Conservation (phyloP, 2,329 filamentous ascomycete species). For the Exophiala spinifera region DNA sequence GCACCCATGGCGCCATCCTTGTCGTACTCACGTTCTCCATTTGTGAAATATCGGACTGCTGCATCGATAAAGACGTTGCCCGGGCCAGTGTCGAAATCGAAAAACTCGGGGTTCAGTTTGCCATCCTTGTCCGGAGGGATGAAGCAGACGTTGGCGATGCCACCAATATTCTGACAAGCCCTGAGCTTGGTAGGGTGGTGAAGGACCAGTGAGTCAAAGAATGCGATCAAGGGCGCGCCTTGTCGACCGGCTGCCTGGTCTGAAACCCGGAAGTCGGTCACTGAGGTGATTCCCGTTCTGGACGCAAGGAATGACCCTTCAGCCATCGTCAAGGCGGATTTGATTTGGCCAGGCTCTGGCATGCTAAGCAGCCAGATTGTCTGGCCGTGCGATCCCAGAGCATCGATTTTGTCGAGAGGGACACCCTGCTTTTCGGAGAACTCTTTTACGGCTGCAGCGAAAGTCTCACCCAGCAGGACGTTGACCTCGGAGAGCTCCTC, state of each 20-base stretch:
- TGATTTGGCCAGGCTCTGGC: slow-evolving; percentile 48
- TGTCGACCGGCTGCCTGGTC: slow-evolving; percentile 57
- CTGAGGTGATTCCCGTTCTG: slow-evolving; percentile 56
- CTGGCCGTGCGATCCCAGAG: slow-evolving; percentile 57
- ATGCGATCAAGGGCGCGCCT: slow-evolving; percentile 55
- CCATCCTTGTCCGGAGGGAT: slow-evolving; percentile 48
- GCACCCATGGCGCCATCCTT: slow-evolving; percentile 51
- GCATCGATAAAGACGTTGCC: slow-evolving; percentile 58
- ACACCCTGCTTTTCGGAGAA: slow-evolving; percentile 50
- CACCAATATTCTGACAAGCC: slow-evolving; percentile 61
- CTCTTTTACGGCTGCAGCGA: slow-evolving; percentile 50
- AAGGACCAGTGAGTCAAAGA: slow-evolving; percentile 56
- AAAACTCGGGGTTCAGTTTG: slow-evolving; percentile 39
- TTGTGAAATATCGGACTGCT: slow-evolving; percentile 53
- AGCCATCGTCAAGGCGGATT: slow-evolving; percentile 54
- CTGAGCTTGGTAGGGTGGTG: slow-evolving; percentile 57
- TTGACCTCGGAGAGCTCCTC: slow-evolving; percentile 57
- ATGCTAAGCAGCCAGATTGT: slow-evolving; percentile 58
- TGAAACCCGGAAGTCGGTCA: slow-evolving; percentile 57
- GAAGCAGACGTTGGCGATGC: slow-evolving; percentile 59
- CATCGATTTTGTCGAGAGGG: slow-evolving; percentile 48
- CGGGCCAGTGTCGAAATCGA: slow-evolving; percentile 56
- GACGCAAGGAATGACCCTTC: slow-evolving; percentile 56
- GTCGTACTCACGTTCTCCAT: slow-evolving; percentile 51
- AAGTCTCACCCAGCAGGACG: slow-evolving; percentile 55